Percentiles rank a stretch among this genome's conserved stretches.
phyloP scores from a whole-genome alignment of 495 filamentous ascomycete species.

The Penicillium canariense region DNA sequence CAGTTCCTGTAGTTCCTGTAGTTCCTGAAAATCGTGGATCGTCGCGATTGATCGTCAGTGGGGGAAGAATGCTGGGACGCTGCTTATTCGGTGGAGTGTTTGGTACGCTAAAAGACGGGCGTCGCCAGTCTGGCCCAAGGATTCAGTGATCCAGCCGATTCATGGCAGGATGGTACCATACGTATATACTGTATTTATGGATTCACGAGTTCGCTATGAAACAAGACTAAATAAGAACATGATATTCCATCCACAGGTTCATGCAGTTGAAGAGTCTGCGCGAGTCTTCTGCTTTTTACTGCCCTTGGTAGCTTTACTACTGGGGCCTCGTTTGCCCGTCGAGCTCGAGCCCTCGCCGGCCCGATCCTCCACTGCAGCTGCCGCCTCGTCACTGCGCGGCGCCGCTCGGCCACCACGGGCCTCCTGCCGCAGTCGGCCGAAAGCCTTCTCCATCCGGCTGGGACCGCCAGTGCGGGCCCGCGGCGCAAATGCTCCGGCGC shows the following conservation, averaged over 20 bases:
- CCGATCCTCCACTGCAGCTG: not conserved
- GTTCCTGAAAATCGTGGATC: not conserved
- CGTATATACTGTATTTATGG: not conserved
- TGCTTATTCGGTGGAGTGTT: slow-evolving; percentile 19
- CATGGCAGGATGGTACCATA: not conserved
- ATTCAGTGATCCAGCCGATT: not conserved
- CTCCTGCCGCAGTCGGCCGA: slow-evolving; percentile 61
- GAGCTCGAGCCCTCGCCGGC: slow-evolving; percentile 7
- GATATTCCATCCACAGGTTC: not conserved
- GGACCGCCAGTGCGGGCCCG: slow-evolving; percentile 57
- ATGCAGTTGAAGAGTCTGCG: not conserved
- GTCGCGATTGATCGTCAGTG: slow-evolving; percentile 10
- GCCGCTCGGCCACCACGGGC: slow-evolving; percentile 34
- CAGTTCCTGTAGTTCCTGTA: too few relatives aligned
- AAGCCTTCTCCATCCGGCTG: slow-evolving; percentile 79
- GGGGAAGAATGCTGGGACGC: slow-evolving; percentile 17
- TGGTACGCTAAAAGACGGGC: slow-evolving; percentile 3
- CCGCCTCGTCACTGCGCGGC: not conserved
- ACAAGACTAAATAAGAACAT: not conserved
- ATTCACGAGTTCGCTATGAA: not conserved
- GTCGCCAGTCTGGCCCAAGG: not conserved
- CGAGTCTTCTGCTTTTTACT: slow-evolving; percentile 21
- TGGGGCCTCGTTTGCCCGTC: slow-evolving; percentile 9
- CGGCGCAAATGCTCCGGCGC: slow-evolving; percentile 75
- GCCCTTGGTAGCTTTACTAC: not conserved